Base-by-base conservation (phyloP, 306 rosid species). In the Luffa aegyptiaca region DNA sequence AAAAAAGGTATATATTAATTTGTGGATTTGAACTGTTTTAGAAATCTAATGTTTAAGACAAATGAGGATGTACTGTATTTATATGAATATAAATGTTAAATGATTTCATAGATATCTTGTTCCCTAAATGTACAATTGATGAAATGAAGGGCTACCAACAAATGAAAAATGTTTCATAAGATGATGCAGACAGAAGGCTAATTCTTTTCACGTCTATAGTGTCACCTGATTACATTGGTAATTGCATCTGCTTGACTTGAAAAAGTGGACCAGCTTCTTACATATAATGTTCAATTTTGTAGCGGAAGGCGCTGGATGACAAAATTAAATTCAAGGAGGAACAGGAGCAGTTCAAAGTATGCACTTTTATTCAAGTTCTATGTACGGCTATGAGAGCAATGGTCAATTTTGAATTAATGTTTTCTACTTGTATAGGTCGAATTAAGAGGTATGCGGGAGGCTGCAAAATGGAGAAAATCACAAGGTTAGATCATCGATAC, bases 401-500 rank as follows among this genome's bases (percentile, higher is more conserved):
- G 41, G 35, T 10, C 35, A 75, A 18, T 41, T 78, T 33, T 75
- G 20, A 69, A 44, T 81, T 33, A 39, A 62, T 81, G 68, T 37
- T 58, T 57, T 80, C 51, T 55, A 52, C 79, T 82, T 73, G 78
- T 79, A 81, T 84, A 94, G 98, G 87, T 89, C 53, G 97, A 94
- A 81, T 84, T 94, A 73, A 84, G 87, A 88, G 85, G 68, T 66
- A 94, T 94, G 98, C 96, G 89, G 3, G 96, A 94, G 81, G 91
- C 92, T 82, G 98, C 98, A 78, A 85, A 92, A 62, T 94, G 98
- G 97, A 91, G 98, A 89, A 89, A 84, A 84, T 84, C 90, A 51
- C 97, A 92, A 92, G 98, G 97, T 94, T 81, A 68, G 75, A 41
- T 68, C 52, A 69, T 69, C 82, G 59, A 26, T 53, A 78, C 44